phyloP scores from a whole-genome alignment of 2,329 filamentous ascomycete species.

The Aspergillus bombycis region DNA sequence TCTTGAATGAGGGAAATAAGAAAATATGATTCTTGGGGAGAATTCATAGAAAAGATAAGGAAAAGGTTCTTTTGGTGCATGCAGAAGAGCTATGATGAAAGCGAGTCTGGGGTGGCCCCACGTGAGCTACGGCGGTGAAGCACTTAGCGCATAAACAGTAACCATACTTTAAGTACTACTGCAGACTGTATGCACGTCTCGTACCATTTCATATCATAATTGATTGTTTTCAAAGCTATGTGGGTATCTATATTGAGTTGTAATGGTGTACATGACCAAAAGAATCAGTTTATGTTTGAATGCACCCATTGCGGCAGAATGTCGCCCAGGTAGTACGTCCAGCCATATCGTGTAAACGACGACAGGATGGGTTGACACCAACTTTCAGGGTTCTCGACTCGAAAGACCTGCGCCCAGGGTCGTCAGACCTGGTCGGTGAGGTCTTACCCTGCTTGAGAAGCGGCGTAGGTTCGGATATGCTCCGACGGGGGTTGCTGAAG shows the following conservation, averaged over 20 bases:
- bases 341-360: constrained; percentile 17
- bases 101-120: constrained; percentile 18
- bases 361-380: constrained; percentile 12
- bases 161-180: constrained; percentile 1
- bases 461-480: not conserved
- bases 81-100: constrained; percentile 12
- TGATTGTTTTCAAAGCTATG: constrained; percentile 10
- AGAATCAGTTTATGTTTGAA: constrained; percentile 4
- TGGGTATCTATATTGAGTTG: constrained; percentile 27
- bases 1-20: constrained; percentile 12
- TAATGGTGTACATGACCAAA: constrained; percentile 10
- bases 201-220: constrained; percentile 9
- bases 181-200: not conserved
- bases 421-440: not conserved
- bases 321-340: constrained; percentile 17
- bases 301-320: constrained; percentile 11
- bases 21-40: constrained; percentile 2
- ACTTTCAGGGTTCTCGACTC: constrained; percentile 9
- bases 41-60: not conserved
- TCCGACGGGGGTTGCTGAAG: not conserved
- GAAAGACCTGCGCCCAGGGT: constrained; percentile 8
- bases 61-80: not conserved
- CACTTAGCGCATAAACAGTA: not conserved
- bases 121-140: constrained; percentile 27
- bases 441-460: constrained; percentile 8